Evolutionary conservation across 352 stramenopile species (phyloP), one percentile per base, ranked within the genome.

Genomic region (Pythium apleroticum): DNA sequence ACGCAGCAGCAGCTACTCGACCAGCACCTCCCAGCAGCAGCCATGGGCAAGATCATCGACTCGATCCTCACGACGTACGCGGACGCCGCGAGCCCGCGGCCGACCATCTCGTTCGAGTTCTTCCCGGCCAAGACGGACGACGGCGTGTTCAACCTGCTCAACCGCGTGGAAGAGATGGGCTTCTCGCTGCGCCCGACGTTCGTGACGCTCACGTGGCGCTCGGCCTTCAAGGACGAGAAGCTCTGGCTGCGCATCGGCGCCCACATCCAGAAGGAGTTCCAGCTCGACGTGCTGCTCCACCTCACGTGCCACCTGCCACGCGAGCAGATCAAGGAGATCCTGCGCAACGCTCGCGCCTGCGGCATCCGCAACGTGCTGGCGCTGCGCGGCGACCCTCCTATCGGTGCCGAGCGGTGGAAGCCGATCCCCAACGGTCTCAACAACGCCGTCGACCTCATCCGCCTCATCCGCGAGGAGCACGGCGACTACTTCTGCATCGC

Each of bases 321-420:
- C 27, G 83, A 91, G 12, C 39, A 88, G 52, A 71, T 92, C 63
- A 84, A 84, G 65, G 57, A 75, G 19, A 81, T 94, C 49, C 71
- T 94, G 22, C 69, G 78, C 57, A 86, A 87, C 57, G 85, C 84
- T 14, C 83, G 81, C 20, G 81, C 80, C 28, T 82, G 81, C 1
- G 85, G 97, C 20, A 99, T 99, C 75, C 86, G 86, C 52, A 99
- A 99, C 82, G 99, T 99, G 73, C 79, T 99, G 25, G 98, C 97
- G 20, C 76, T 99, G 54, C 91, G 98, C 45, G 98, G 98, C 56
- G 97, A 99, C 73, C 96, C 97, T 49, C 93, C 95, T 22, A 94
- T 93, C 55, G 97, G 97, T 57, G 76, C 98, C 60, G 95, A 97
- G 60, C 77, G 76, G 55, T 92, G 83, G 84, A 71, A 86, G 57